A percentile compares a stretch with the other conserved stretches of the same genome.
These are phyloP conservation scores for Aspergillus pseudoglaucus DNA, from an alignment of 2,329 filamentous ascomycete genomes.

Conservation along the genomic window DNA sequence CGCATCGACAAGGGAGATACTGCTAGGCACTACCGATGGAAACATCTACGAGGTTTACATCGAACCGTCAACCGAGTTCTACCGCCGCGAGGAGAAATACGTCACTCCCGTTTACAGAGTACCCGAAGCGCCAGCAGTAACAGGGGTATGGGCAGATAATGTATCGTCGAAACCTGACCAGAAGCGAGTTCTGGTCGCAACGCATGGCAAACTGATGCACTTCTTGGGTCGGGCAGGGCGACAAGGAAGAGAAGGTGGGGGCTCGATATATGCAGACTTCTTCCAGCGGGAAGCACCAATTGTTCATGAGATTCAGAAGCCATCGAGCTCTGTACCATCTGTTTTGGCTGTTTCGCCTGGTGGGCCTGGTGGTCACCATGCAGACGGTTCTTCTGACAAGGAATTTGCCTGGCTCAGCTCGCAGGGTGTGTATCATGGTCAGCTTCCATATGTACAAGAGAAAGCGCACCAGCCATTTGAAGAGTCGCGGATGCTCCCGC, in stretches of 20 bases:
- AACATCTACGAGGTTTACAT: constrained; percentile 94
- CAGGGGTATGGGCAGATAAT: constrained; percentile 77
- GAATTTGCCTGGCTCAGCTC: constrained; percentile 82
- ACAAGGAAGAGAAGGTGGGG: constrained; percentile 67
- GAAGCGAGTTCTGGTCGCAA: constrained; percentile 72
- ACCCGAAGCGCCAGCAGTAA: constrained; percentile 68
- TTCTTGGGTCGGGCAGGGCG: constrained; percentile 71
- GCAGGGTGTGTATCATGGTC: constrained; percentile 83
- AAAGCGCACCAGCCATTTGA: constrained; percentile 69
- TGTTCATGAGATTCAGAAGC: constrained; percentile 63
- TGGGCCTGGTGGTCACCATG: constrained; percentile 53
- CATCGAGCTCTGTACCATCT: constrained; percentile 56
- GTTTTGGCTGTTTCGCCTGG: constrained; percentile 72
- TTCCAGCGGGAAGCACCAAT: constrained; percentile 82
- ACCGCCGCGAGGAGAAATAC: constrained; percentile 89
- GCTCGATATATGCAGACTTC: constrained; percentile 76
- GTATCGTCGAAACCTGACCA: constrained; percentile 63
- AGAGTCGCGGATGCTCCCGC: constrained; percentile 70
- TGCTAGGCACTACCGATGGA: constrained; percentile 86
- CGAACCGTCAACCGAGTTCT: constrained; percentile 90
- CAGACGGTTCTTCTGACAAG: constrained; percentile 46
- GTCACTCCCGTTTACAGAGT: constrained; percentile 76
- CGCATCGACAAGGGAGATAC: constrained; percentile 87
- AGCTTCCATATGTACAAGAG: constrained; percentile 59
- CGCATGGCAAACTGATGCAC: constrained; percentile 70